Evolutionary conservation across 352 stramenopile species (phyloP).

Genomic region (Pythium oligandrum): DNA sequence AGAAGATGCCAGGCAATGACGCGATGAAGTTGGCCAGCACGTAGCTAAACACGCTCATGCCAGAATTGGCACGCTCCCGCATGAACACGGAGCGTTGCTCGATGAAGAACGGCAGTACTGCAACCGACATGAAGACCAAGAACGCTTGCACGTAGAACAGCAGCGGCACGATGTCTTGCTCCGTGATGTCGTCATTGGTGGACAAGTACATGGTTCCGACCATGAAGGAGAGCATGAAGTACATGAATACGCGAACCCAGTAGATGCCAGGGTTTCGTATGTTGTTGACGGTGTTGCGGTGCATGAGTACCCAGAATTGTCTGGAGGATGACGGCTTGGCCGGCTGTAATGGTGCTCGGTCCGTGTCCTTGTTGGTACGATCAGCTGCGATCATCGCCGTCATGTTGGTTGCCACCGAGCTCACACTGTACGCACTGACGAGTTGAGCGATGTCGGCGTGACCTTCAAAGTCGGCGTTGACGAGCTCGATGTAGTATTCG

Average conservation of each 20-base stretch:
- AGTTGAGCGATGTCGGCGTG: no score
- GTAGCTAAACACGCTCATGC: slow-evolving; percentile 49
- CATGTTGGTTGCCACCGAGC: neutral
- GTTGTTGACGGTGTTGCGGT: slow-evolving; percentile 61
- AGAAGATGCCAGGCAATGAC: slow-evolving; percentile 36
- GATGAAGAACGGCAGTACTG: slow-evolving; percentile 84
- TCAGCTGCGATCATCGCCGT: neutral
- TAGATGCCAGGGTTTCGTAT: slow-evolving; percentile 63
- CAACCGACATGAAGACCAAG: slow-evolving; percentile 87
- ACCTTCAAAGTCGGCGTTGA: no score
- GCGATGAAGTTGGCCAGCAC: slow-evolving; percentile 47
- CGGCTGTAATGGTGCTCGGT: neutral
- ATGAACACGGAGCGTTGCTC: slow-evolving; percentile 67
- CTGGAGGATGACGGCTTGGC: slow-evolving; percentile 19
- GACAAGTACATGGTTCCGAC: slow-evolving; percentile 69
- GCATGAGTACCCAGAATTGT: slow-evolving; percentile 44
- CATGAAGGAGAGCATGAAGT: slow-evolving; percentile 64
- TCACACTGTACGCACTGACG: slow-evolving; percentile 2
- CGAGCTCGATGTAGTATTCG: no score
- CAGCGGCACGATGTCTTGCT: slow-evolving; percentile 43
- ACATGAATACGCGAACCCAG: slow-evolving; percentile 67
- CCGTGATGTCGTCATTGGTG: slow-evolving; percentile 35
- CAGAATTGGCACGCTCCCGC: slow-evolving; percentile 59
- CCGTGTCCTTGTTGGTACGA: neutral
- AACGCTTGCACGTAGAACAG: slow-evolving; percentile 88